Conservation (phyloP, 768 basidiomycete species). For the Punctularia strigosozonata region DNA sequence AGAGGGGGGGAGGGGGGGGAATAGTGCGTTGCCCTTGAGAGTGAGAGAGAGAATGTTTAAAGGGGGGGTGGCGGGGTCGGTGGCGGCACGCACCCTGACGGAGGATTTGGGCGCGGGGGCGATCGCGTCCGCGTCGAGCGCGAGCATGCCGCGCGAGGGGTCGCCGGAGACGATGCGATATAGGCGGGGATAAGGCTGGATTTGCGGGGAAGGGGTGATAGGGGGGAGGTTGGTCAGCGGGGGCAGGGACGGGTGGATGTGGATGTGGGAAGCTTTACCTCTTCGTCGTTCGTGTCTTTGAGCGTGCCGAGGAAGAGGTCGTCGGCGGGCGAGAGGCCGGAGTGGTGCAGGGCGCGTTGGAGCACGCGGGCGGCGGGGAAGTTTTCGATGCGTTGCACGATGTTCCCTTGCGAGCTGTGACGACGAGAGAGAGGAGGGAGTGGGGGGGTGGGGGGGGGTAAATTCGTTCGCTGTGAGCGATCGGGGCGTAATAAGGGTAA, state of each 20-base stretch:
- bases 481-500: neutral
- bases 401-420: conserved; percentile 63
- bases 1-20: too few relatives aligned
- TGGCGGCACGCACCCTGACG: conserved; percentile 33
- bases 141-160: conserved; percentile 55
- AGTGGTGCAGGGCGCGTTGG: conserved; percentile 34
- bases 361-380: conserved; percentile 52
- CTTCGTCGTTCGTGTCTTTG: conserved; percentile 6
- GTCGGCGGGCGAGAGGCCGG: conserved; percentile 33
- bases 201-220: too few relatives aligned
- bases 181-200: conserved; percentile 30
- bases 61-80: neutral
- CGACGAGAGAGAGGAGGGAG: too few relatives aligned
- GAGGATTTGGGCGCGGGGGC: conserved; percentile 35
- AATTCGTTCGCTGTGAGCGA: neutral
- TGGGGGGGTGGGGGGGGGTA: neutral
- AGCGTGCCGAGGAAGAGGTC: conserved; percentile 43
- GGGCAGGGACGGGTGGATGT: neutral
- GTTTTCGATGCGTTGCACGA: conserved; percentile 45
- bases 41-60: too few relatives aligned
- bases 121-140: conserved; percentile 41
- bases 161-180: conserved; percentile 60
- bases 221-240: conserved; percentile 23
- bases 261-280: conserved; percentile 6
- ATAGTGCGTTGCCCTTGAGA: too few relatives aligned